A percentile compares a stretch with the other conserved stretches of the same genome.
These are phyloP conservation scores for Paramecium biaurelia DNA, from an alignment of 73 alveolate genomes.

Conservation along the genomic window DNA sequence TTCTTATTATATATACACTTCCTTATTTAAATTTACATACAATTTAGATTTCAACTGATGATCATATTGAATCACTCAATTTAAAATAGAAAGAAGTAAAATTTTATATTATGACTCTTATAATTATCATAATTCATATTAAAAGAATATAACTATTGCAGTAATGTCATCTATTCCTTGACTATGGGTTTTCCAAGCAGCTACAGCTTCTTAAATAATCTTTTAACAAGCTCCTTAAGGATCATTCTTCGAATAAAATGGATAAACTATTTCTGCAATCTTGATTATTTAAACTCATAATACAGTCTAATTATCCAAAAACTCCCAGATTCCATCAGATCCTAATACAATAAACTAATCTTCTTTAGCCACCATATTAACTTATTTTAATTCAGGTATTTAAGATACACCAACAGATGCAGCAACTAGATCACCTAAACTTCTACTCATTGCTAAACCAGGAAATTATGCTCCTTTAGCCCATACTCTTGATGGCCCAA, in stretches of 20 bases:
- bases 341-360: background rate
- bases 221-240: constrained; percentile 31
- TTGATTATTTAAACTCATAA: background rate
- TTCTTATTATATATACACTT: background rate
- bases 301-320: background rate
- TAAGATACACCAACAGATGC: constrained; percentile 64
- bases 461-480: constrained; percentile 65
- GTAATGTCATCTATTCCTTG: constrained; percentile 20
- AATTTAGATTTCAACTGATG: no score
- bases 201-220: background rate
- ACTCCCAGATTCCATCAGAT: constrained; percentile 22
- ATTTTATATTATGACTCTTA: background rate
- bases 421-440: constrained; percentile 72
- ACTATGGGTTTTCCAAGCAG: background rate
- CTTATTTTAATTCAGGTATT: background rate
- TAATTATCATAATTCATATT: background rate
- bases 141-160: background rate
- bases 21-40: no score
- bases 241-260: constrained; percentile 18
- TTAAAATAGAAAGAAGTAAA: no score
- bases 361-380: background rate
- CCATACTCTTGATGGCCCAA: constrained; percentile 75
- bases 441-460: constrained; percentile 74
- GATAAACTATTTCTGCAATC: background rate
- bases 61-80: no score